Percentiles rank a stretch among this genome's conserved stretches.
phyloP scores from a whole-genome alignment of 352 stramenopile genomes.

The Globisporangium lucens region DNA sequence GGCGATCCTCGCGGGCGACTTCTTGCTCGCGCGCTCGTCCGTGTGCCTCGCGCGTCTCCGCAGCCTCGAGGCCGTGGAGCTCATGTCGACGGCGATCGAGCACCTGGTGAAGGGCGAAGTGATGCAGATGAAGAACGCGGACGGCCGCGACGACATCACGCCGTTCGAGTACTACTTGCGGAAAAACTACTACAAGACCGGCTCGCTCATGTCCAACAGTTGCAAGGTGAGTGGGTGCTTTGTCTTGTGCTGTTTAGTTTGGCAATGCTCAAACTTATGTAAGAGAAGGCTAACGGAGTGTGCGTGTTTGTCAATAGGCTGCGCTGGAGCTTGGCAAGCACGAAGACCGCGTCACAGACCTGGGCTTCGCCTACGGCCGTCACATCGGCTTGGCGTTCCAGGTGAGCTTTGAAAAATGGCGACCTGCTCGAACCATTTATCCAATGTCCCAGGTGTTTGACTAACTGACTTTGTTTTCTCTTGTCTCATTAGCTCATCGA shows the following conservation, averaged over 20 bases:
- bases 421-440: neutral
- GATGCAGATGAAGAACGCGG: slow-evolving; percentile 97
- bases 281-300: too few species aligned
- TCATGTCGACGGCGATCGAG: slow-evolving; percentile 98
- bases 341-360: slow-evolving; percentile 67
- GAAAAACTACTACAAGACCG: slow-evolving; percentile 99
- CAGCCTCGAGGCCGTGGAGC: slow-evolving; percentile 95
- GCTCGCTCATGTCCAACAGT: slow-evolving; percentile 98
- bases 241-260: too few species aligned
- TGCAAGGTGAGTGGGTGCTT: slow-evolving; percentile 59
- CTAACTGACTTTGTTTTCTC: neutral
- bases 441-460: neutral
- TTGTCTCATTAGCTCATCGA: slow-evolving; percentile 86
- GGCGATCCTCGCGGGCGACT: slow-evolving; percentile 97
- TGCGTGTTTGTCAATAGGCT: slow-evolving; percentile 29
- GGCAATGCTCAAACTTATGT: too few species aligned
- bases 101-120: slow-evolving; percentile 99
- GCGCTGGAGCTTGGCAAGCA: slow-evolving; percentile 93
- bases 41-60: slow-evolving; percentile 94
- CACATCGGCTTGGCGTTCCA: slow-evolving; percentile 98
- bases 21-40: slow-evolving; percentile 95
- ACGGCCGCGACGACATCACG: slow-evolving; percentile 57
- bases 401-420: slow-evolving; percentile 35
- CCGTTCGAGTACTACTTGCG: slow-evolving; percentile 96
- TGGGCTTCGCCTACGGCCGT: slow-evolving; percentile 96